Evolutionary conservation across 768 basidiomycete genomes (phyloP).

Genomic region (Boletus subparvulus): DNA sequence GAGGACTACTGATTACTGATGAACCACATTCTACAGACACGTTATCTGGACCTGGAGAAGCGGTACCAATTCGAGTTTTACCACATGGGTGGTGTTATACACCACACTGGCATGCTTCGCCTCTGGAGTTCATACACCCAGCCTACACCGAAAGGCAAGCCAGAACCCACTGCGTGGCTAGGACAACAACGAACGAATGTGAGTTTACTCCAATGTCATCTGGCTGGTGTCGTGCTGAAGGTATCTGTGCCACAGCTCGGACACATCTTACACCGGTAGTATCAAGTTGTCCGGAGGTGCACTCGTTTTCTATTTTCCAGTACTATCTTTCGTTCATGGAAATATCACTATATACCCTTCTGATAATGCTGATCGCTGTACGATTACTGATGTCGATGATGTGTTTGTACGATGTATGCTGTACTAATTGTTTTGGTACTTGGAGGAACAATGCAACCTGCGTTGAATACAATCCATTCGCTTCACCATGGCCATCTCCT

Average conservation of each 20-base stretch:
- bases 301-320: not conserved
- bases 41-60: slow-evolving; percentile 52
- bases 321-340: slow-evolving; percentile 6
- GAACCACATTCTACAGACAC: slow-evolving; percentile 36
- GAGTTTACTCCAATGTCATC: not conserved
- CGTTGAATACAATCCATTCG: not conserved
- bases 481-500: not conserved
- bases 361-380: slow-evolving; percentile 9
- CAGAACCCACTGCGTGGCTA: slow-evolving; percentile 67
- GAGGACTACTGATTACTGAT: not conserved
- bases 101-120: slow-evolving; percentile 64
- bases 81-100: slow-evolving; percentile 76
- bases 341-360: slow-evolving; percentile 12
- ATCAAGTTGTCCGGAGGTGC: not conserved
- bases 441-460: not conserved
- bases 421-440: not conserved
- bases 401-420: slow-evolving; percentile 9
- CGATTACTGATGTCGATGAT: not conserved
- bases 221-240: not conserved
- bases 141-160: slow-evolving; percentile 42
- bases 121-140: slow-evolving; percentile 60
- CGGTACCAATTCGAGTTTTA: slow-evolving; percentile 77
- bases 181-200: slow-evolving; percentile 60
- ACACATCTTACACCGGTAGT: slow-evolving; percentile 27
- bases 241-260: slow-evolving; percentile 23